These are phyloP conservation scores for Myochromella boudieri DNA, from an alignment of 768 basidiomycete species.

Conservation along the genomic window DNA sequence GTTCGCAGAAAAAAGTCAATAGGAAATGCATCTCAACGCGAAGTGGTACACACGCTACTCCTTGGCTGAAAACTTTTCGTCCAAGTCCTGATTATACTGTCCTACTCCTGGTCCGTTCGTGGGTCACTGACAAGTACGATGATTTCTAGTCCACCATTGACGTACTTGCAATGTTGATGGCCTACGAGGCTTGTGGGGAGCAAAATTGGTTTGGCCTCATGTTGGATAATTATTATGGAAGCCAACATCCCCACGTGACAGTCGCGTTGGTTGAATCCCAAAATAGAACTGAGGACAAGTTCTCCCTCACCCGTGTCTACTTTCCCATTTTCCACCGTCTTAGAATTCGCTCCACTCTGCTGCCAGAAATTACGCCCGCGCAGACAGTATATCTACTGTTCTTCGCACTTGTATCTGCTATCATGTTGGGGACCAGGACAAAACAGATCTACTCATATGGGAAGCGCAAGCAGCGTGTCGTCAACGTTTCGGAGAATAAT, in stretches of 20 bases:
- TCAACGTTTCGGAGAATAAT: conserved; percentile 42
- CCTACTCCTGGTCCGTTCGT: no score
- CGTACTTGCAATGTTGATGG: no score
- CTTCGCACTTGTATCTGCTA: conserved; percentile 14
- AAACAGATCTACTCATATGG: conserved; percentile 69
- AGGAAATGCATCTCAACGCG: no score
- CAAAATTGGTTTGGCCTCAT: conserved; percentile 7
- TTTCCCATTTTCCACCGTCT: conserved; percentile 4
- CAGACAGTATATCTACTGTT: conserved; percentile 18
- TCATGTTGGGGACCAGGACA: conserved; percentile 61
- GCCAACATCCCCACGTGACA: conserved; percentile 29
- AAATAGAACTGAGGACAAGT: conserved; percentile 13
- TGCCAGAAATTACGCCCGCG: neutral
- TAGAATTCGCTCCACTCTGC: conserved; percentile 2
- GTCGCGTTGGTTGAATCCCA: conserved; percentile 24
- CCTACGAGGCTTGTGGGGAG: no score
- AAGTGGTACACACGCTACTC: no score
- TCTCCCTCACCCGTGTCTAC: conserved; percentile 1
- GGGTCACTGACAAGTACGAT: no score
- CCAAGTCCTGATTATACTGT: no score
- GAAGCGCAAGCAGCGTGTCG: conserved; percentile 59
- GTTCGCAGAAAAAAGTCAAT: no score
- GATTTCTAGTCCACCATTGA: no score
- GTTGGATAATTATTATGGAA: no score
- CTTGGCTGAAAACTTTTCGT: no score